Evolutionary conservation across 768 basidiomycete genomes (phyloP), one percentile per base, ranked within the genome.

Genomic region (Gelatoporia subvermispora): DNA sequence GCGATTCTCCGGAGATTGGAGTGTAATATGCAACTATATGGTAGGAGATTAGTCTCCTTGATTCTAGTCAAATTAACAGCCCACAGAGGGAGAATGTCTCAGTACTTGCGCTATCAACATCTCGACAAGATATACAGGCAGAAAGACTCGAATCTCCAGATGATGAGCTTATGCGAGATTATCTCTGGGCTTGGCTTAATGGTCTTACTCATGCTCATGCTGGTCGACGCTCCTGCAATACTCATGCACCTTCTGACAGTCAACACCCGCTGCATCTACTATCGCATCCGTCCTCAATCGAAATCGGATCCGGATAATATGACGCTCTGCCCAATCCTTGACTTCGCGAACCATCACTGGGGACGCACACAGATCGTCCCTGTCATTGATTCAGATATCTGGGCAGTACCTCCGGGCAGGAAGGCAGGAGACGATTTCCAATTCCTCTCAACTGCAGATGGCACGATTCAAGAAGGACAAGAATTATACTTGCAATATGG

Each of bases 111-210:
- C 22, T 5, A 18, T 48, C 60, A 5, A 17, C 37, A 24, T 54
- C 60, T 4, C 40, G 51, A 15, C 16, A n/a, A 9, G 49, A 41
- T 9, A n/a, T 43, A 17, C 13, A 16, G 15, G 17, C 34, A 13
- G 21, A 18, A 3, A 18, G 10, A 13, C 17, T 58, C 13, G 45
- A 35, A 8, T 21, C 25, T 18, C 21, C 45, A 22, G 38, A 49
- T 35, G 2, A 41, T 16, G 34, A 3, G 5, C 40, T 48, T 24
- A 34, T 47, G 7, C 24, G 48, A 23, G 59, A 83, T 56, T 89
- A 81, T 55, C 63, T 90, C 3, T 96, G 94, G 92, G 92, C 79
- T 1, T 98, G 94, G 93, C 74, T 97, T 9, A 94, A 84, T 60
- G 91, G 93, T 88, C 55, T 28, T 49, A 35, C 7, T 39, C 45